Conservation (phyloP, 495 filamentous ascomycete species). For the Aspergillus haitiensis region DNA sequence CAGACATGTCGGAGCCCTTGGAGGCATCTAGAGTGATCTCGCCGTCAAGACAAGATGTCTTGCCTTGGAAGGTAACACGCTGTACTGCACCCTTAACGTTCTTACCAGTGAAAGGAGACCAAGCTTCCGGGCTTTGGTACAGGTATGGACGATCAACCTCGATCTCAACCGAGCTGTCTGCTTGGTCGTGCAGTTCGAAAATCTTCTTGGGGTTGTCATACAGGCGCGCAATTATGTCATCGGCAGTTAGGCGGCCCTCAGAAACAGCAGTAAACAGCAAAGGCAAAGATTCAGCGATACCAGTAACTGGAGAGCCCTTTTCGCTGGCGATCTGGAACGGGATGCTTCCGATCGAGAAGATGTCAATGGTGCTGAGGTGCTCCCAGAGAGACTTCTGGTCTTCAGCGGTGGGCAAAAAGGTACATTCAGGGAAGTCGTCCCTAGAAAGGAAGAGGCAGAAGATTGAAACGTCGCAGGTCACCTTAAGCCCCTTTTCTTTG, state of each 20-base stretch:
- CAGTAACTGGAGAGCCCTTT: conserved; percentile 57
- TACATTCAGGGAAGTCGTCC: conserved; percentile 70
- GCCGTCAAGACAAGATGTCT: conserved; percentile 77
- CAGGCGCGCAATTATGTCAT: conserved; percentile 68
- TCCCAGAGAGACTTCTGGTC: conserved; percentile 82
- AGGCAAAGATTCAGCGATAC: conserved; percentile 75
- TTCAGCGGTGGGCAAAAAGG: conserved; percentile 63
- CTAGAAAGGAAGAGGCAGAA: conserved; percentile 79
- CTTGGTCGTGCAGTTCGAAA: conserved; percentile 83
- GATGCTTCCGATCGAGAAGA: conserved; percentile 80
- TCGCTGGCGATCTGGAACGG: conserved; percentile 75
- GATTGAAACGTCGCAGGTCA: conserved; percentile 82
- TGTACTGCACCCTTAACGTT: conserved; percentile 71
- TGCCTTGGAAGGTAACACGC: conserved; percentile 74
- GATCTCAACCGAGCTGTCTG: conserved; percentile 70
- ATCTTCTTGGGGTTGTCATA: conserved; percentile 84
- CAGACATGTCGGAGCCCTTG: conserved; percentile 75
- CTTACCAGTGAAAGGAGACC: conserved; percentile 78
- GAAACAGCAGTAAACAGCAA: conserved; percentile 76
- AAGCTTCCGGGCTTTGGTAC: conserved; percentile 53
- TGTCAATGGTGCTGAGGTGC: conserved; percentile 73
- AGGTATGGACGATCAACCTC: conserved; percentile 70
- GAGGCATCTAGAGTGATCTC: conserved; percentile 54
- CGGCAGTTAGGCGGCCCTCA: conserved; percentile 71
- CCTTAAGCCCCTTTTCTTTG: conserved; percentile 79